phyloP scores from a whole-genome alignment of 106 monocot species.

The Gastrodia elata region DNA sequence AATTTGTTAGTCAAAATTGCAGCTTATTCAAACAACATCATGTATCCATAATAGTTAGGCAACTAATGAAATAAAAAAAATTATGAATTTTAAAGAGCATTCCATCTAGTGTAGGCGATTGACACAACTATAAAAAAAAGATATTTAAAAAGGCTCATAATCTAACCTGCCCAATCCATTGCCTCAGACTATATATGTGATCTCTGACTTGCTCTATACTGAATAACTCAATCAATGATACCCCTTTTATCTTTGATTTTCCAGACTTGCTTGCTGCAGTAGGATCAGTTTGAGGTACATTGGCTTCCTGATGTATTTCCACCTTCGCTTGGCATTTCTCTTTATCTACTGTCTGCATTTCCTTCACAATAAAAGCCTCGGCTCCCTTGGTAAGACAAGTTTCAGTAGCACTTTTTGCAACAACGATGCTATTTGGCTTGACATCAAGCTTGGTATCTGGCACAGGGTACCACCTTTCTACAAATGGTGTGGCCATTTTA shows the following conservation, averaged over 20 bases:
- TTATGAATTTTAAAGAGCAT: background rate
- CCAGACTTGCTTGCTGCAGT: conserved; percentile 66
- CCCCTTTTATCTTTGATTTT: conserved; percentile 98
- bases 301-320: conserved; percentile 52
- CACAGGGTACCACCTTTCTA: conserved; percentile 3
- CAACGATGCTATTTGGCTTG: conserved; percentile 11
- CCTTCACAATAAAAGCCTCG: conserved; percentile 34
- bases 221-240: conserved; percentile 89
- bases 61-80: background rate
- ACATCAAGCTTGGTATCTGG: conserved; percentile 20
- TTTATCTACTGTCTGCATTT: conserved; percentile 34
- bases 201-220: conserved; percentile 87
- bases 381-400: conserved; percentile 17
- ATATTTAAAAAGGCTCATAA: background rate
- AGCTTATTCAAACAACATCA: background rate
- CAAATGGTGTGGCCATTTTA: conserved; percentile 32
- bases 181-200: conserved; percentile 75
- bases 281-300: conserved; percentile 26
- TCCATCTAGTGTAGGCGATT: background rate
- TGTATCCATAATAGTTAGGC: background rate
- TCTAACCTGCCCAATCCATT: conserved; percentile 97
- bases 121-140: background rate
- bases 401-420: conserved; percentile 13
- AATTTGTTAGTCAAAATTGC: background rate
- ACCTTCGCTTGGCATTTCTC: conserved; percentile 25